A percentile compares a stretch with the other conserved stretches of the same genome.
Conservation (phyloP, 208 protist species). For the Acanthamoeba lenticulata region DNA sequence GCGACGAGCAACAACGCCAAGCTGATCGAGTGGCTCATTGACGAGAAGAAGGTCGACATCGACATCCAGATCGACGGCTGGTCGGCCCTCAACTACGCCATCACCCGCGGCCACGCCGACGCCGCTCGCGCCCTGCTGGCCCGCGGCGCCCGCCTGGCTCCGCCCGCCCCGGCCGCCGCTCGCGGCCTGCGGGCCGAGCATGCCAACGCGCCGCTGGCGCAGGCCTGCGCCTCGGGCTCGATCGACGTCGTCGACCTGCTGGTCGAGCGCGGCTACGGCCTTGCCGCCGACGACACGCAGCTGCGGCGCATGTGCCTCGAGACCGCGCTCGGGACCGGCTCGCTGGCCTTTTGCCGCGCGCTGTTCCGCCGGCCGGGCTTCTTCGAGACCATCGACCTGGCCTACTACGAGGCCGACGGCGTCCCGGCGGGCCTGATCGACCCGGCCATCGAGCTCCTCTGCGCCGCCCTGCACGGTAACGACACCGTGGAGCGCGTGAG, state of each 20-base stretch:
- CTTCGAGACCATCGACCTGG: background rate
- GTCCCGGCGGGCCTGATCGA: background rate
- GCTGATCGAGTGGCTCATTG: background rate
- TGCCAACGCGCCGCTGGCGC: background rate
- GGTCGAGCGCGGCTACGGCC: background rate
- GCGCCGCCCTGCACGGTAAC: background rate
- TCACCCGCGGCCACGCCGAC: background rate
- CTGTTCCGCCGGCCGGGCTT: background rate
- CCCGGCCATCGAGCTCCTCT: background rate
- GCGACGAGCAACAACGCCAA: background rate
- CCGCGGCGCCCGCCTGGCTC: background rate
- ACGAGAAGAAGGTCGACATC: slow-evolving; percentile 16
- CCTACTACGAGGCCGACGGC: background rate
- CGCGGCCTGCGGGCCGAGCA: background rate
- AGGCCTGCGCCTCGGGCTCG: background rate
- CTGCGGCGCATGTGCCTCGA: background rate
- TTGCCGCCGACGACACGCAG: background rate
- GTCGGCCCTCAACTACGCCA: background rate
- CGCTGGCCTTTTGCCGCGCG: background rate
- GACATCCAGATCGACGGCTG: background rate
- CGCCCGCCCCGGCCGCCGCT: background rate
- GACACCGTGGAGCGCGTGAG: background rate
- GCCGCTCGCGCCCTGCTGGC: background rate
- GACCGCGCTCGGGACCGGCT: background rate
- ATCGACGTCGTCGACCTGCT: background rate